Evolutionary conservation across 257 asterid genomes (phyloP).

Genomic region (Solanum bukasovii): DNA sequence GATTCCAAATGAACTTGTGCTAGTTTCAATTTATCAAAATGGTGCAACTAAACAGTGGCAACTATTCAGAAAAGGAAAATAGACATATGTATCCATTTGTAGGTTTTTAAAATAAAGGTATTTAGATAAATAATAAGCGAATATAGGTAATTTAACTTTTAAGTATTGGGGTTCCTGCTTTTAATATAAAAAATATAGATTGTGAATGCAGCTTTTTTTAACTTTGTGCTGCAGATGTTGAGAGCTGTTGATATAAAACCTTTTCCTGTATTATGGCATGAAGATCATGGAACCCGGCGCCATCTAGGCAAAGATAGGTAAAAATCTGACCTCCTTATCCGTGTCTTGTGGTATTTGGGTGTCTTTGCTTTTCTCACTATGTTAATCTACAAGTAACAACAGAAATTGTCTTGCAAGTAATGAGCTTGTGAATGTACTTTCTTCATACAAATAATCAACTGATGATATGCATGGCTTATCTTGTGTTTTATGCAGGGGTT

Average conservation of each 20-base stretch:
- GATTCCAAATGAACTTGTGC: background rate
- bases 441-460: background rate
- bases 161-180: background rate
- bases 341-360: background rate
- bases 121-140: background rate
- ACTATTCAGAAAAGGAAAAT: background rate
- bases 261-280: conserved; percentile 78
- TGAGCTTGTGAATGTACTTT: background rate
- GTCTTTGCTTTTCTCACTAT: background rate
- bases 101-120: background rate
- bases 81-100: background rate
- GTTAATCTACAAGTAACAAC: background rate
- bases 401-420: background rate
- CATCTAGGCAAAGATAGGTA: conserved; percentile 62
- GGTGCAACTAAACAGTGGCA: background rate
- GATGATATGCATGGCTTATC: background rate
- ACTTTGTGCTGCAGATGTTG: conserved; percentile 38
- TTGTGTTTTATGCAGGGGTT: conserved; percentile 45
- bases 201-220: background rate
- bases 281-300: conserved; percentile 63
- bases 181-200: background rate
- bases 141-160: background rate
- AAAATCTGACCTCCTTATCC: background rate
- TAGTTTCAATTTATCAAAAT: background rate
- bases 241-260: conserved; percentile 69